Percentiles rank a stretch among this genome's conserved stretches.
Conservation (phyloP, 768 basidiomycete species). For the Termitomyces sp. region DNA sequence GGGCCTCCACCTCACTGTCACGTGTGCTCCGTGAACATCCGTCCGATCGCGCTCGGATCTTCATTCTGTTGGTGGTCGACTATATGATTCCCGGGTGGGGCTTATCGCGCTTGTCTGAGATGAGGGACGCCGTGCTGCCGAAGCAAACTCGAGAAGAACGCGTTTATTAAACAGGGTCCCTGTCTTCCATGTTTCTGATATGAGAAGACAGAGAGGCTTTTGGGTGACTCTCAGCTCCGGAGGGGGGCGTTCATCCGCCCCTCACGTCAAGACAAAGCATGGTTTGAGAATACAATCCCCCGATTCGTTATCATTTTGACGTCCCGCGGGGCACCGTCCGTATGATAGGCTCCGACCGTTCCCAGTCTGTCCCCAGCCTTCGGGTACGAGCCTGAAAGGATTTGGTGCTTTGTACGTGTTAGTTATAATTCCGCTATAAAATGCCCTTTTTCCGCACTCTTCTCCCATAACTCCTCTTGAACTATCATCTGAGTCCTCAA, state of each 20-base stretch:
- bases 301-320: neutral
- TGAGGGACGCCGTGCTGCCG: neutral
- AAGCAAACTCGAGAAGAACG: neutral
- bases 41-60: neutral
- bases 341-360: conserved; percentile 3
- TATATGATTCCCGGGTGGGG: neutral
- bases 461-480: conserved; percentile 9
- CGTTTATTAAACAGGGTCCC: too few species aligned
- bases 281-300: too few species aligned
- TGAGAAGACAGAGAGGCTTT: neutral
- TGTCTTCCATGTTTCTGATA: neutral
- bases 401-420: conserved; percentile 24
- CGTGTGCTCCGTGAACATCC: neutral
- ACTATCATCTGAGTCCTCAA: neutral
- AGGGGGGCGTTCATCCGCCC: neutral
- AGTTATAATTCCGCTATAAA: conserved; percentile 27
- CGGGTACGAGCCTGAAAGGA: conserved; percentile 11
- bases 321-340: neutral
- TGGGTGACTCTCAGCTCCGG: neutral
- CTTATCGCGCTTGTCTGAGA: neutral
- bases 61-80: neutral
- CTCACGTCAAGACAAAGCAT: neutral
- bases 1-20: neutral
- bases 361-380: conserved; percentile 6
- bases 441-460: conserved; percentile 14